A percentile compares a stretch with the other conserved stretches of the same genome.
Evolutionary conservation across 106 monocot genomes (phyloP).

Genomic region (Dendrobium chrysotoxum): DNA sequence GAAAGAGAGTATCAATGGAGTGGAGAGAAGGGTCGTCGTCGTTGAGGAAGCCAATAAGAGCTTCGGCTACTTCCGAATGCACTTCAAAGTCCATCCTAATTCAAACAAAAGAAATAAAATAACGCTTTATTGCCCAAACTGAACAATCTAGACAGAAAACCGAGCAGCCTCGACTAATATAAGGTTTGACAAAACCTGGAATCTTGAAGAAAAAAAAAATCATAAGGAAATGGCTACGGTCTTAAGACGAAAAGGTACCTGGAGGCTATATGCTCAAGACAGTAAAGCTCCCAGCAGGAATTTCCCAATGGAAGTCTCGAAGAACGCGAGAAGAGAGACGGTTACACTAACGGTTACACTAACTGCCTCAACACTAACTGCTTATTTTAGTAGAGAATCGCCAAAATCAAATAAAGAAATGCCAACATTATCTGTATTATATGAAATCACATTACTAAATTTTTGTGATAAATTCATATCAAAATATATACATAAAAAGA

Average conservation of each 20-base stretch:
- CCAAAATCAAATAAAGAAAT: no score
- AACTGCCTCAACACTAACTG: no score
- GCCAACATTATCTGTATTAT: no score
- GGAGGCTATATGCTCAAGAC: conserved; percentile 77
- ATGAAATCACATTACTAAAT: no score
- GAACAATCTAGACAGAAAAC: background rate
- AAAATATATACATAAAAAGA: no score
- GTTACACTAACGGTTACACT: no score
- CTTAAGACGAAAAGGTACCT: conserved; percentile 22
- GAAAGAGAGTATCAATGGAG: conserved; percentile 11
- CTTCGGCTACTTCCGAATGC: conserved; percentile 28
- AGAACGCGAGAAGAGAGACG: no score
- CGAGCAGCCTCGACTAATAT: background rate
- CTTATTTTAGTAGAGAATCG: no score
- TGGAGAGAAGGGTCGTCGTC: conserved; percentile 13
- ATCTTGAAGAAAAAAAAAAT: background rate
- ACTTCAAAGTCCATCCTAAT: background rate
- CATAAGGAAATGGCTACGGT: background rate
- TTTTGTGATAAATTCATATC: no score
- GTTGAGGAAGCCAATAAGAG: conserved; percentile 40
- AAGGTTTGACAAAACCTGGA: background rate
- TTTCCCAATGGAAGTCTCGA: conserved; percentile 56
- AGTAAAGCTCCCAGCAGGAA: conserved; percentile 92
- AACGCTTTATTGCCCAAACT: background rate
- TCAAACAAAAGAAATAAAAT: no score